Conservation (phyloP, 1,139 yeast species). For the Petasospora rhodanensis region DNA sequence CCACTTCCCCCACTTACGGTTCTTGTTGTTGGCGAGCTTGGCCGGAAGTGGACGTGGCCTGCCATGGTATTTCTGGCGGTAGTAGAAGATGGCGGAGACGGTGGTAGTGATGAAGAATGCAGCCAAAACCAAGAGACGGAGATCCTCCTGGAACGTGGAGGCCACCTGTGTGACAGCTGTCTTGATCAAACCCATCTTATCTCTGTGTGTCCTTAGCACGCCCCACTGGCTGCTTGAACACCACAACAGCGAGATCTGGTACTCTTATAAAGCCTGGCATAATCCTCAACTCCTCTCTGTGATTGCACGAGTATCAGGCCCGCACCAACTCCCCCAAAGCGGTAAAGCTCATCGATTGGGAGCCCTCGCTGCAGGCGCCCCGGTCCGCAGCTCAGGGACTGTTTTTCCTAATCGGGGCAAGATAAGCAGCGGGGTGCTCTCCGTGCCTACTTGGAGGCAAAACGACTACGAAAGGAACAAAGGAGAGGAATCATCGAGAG, state of each 20-base stretch:
- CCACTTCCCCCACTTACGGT: conserved; percentile 45
- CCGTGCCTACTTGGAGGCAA: no score
- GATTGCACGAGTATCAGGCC: no score
- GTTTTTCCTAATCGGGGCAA: conserved; percentile 6
- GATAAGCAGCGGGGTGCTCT: not conserved
- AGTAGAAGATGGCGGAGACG: conserved; percentile 1
- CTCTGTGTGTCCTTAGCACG: not conserved
- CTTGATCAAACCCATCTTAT: conserved; percentile 6
- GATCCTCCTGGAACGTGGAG: conserved; percentile 5
- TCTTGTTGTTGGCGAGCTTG: conserved; percentile 34
- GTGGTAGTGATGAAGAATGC: conserved; percentile 2
- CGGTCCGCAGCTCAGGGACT: no score
- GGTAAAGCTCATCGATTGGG: no score
- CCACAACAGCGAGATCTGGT: no score
- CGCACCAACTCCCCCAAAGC: conserved; percentile 8
- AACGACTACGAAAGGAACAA: no score
- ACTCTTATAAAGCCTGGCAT: no score
- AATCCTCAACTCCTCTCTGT: not conserved
- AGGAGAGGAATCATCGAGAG: no score
- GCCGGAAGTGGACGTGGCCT: conserved; percentile 28
- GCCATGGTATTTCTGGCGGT: not conserved
- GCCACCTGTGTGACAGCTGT: conserved; percentile 6
- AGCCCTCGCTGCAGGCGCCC: no score
- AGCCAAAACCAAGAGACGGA: conserved; percentile 3
- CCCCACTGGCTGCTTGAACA: not conserved